Conservation (phyloP, 2,329 filamentous ascomycete species). For the Immersiporthe knoxdaviesiana region DNA sequence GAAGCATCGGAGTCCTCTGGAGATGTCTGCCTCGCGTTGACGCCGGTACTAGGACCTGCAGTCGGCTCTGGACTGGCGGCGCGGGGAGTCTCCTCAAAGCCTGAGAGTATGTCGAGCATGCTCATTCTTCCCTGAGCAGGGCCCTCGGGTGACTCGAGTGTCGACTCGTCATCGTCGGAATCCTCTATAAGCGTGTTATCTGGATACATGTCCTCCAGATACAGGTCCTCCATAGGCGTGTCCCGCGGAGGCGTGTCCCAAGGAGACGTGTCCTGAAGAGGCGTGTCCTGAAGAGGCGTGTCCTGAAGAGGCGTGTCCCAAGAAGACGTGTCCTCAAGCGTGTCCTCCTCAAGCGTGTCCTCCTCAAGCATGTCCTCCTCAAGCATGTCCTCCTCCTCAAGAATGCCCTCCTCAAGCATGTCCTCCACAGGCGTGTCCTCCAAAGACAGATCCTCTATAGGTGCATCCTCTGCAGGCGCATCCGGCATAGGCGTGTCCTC, state of each 20-base stretch:
- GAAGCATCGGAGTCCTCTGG: neutral
- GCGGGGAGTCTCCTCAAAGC: neutral
- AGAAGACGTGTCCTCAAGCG: neutral
- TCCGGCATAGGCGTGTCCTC: neutral
- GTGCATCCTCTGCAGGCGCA: neutral
- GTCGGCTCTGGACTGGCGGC: neutral
- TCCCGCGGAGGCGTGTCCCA: neutral
- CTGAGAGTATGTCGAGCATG: slow-evolving; percentile 34
- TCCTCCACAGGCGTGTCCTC: neutral
- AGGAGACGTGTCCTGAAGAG: neutral
- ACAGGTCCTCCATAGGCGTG: neutral
- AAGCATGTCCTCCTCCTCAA: neutral
- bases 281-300: no score
- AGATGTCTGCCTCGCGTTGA: neutral
- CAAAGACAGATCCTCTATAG: neutral
- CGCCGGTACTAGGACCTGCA: neutral
- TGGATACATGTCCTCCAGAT: neutral
- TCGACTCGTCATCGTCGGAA: neutral
- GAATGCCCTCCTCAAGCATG: no score
- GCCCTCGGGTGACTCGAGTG: slow-evolving; percentile 31
- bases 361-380: neutral
- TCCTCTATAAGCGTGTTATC: neutral
- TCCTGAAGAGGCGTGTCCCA: no score
- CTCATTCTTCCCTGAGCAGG: slow-evolving; percentile 28
- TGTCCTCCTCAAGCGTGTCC: no score